Evolutionary conservation across 495 filamentous ascomycete species (phyloP), one percentile per base, ranked within the genome.

Genomic region (Talaromyces liani): DNA sequence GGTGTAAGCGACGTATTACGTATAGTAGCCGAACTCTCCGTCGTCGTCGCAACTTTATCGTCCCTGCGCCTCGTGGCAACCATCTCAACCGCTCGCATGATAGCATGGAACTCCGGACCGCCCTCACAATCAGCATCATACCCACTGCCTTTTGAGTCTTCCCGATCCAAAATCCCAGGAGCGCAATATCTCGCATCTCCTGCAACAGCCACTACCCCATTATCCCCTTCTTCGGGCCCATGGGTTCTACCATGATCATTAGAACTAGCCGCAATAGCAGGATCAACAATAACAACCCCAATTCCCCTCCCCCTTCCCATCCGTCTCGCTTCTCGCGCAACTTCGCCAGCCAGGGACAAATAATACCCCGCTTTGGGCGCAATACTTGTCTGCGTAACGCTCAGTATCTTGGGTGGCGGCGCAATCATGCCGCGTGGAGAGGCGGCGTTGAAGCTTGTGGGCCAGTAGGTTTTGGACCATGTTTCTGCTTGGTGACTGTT

Each of bases 41-140:
- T 45, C n/a, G 41, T 29, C n/a, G 59, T 65, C 8, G 22, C 22
- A 29, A 27, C n/a, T 56, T 56, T 51, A 18, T 65, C 60, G 14
- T 70, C 70, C 27, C 71, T 69, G 36, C 75, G 72, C 39, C 88
- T 70, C 69, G 88, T 90, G 2, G 91, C 90, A 63, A 98, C 86
- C 76, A 97, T 88, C 63, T 87, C 92, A 64, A 94, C 89, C n/a
- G 87, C 91, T 58, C 95, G 82, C 82, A 97, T 87, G 12, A 90
- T 82, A 6, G 91, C 85, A 70, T 98, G 94, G 16, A 87, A 84
- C 79, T 92, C 88, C 1, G 87, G 83, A 62, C 94, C 91, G 18
- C 56, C 24, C 34, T 73, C 77, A 9, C 68, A 24, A 53, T 79
- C 74, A 0, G 73, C 53, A 14, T 75, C 62, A 53, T 76, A 80